Evolutionary conservation across 352 stramenopile genomes (phyloP).

Genomic region (Phytophthora sansomeana): DNA sequence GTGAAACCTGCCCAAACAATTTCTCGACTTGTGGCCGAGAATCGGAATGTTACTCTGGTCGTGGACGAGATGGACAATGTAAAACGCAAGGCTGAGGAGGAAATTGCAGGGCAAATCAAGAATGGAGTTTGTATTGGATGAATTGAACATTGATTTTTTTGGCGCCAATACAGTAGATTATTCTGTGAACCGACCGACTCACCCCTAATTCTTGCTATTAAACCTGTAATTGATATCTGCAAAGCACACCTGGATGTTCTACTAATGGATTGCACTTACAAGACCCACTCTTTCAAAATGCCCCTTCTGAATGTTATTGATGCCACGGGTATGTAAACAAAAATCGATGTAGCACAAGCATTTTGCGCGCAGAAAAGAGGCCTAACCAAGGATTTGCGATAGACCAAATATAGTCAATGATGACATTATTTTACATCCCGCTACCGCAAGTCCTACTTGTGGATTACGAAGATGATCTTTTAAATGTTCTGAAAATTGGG

Average conservation of each 20-base stretch:
- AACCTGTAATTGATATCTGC: neutral
- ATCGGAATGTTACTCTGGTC: no score
- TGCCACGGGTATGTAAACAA: neutral
- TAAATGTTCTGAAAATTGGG: neutral
- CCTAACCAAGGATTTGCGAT: neutral
- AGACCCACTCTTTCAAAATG: neutral
- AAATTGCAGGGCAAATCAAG: no score
- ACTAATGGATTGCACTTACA: neutral
- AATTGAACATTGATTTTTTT: no score
- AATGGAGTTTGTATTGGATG: no score
- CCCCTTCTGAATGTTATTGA: neutral
- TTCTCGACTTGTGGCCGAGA: no score
- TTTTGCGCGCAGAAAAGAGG: neutral
- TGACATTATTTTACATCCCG: neutral
- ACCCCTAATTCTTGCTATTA: no score
- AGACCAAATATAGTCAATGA: neutral
- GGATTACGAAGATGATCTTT: slow-evolving; percentile 2
- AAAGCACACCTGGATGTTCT: neutral
- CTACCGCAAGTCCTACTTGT: neutral
- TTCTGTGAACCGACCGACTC: no score
- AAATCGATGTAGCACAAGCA: neutral
- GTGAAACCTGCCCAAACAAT: no score
- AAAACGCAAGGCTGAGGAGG: no score
- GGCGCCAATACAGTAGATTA: no score
- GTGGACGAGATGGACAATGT: no score